phyloP scores from a whole-genome alignment of 2,329 filamentous ascomycete genomes.

The Calonectria hawksworthii region DNA sequence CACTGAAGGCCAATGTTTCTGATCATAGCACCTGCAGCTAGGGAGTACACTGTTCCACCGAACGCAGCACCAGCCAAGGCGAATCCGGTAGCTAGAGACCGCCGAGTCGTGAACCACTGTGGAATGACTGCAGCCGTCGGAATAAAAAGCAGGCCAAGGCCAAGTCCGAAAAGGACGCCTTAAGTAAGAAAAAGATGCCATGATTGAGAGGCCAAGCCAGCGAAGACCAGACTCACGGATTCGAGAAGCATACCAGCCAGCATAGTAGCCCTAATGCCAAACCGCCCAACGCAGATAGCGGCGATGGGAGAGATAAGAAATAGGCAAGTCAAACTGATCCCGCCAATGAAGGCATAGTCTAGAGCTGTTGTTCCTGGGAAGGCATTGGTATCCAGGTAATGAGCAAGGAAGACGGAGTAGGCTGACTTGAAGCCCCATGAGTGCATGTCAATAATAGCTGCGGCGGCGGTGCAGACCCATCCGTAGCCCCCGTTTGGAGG shows the following conservation, averaged over 20 bases:
- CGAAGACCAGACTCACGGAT: slow-evolving; percentile 74
- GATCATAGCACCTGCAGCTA: slow-evolving; percentile 79
- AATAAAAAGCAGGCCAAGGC: slow-evolving; percentile 83
- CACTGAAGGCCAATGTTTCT: slow-evolving; percentile 73
- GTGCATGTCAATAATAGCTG: slow-evolving; percentile 72
- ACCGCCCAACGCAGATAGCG: slow-evolving; percentile 70
- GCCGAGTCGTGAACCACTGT: slow-evolving; percentile 79
- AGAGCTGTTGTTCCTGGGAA: slow-evolving; percentile 75
- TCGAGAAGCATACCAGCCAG: slow-evolving; percentile 75
- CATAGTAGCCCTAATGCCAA: slow-evolving; percentile 75
- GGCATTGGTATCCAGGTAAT: slow-evolving; percentile 68
- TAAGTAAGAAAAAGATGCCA: slow-evolving; percentile 85
- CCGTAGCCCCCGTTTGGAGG: slow-evolving; percentile 73
- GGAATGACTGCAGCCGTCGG: slow-evolving; percentile 76
- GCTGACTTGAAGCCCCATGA: slow-evolving; percentile 79
- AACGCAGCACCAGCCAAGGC: slow-evolving; percentile 78
- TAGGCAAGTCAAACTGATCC: slow-evolving; percentile 57
- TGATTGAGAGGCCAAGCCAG: slow-evolving; percentile 76
- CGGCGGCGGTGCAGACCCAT: slow-evolving; percentile 57
- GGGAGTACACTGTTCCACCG: slow-evolving; percentile 78
- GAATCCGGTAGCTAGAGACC: slow-evolving; percentile 80
- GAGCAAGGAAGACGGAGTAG: slow-evolving; percentile 67
- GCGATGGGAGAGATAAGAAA: slow-evolving; percentile 78
- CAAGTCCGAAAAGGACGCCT: slow-evolving; percentile 80
- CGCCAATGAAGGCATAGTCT: slow-evolving; percentile 81